These are phyloP conservation scores for Aspergillus sp. DNA, from an alignment of 2,329 filamentous ascomycete species.

Conservation along the genomic window DNA sequence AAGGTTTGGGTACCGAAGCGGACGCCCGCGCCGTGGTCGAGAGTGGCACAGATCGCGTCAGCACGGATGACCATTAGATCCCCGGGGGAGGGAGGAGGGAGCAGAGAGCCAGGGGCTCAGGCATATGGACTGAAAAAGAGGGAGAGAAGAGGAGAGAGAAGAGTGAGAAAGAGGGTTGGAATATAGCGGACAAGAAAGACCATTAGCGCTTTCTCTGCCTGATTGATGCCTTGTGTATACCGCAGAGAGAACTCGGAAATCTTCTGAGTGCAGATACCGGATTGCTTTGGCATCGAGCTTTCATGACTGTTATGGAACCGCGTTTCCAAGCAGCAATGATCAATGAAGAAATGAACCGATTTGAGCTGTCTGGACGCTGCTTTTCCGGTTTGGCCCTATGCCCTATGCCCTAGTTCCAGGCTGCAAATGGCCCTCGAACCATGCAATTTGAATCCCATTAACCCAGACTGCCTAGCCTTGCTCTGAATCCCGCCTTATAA, in stretches of 20 bases:
- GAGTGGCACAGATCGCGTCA: constrained; percentile 2
- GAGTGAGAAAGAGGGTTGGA: no score
- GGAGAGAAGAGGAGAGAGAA: no score
- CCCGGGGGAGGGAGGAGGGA: no score
- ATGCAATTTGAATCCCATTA: no score
- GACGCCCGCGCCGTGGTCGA: constrained; percentile 6
- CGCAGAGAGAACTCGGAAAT: constrained; percentile 90
- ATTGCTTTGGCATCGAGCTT: constrained; percentile 90
- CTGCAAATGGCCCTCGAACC: no score
- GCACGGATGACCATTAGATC: not conserved
- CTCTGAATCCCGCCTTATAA: not conserved
- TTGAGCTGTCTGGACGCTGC: not conserved
- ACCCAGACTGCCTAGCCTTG: no score
- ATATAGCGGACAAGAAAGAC: no score
- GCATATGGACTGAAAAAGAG: no score
- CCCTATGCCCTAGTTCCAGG: constrained; percentile 34
- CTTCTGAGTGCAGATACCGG: constrained; percentile 83
- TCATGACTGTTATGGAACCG: constrained; percentile 53
- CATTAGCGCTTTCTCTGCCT: no score
- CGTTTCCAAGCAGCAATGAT: not conserved
- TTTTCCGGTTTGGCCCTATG: constrained; percentile 5
- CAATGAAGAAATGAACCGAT: not conserved
- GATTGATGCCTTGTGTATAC: constrained; percentile 41
- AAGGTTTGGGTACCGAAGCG: constrained; percentile 5
- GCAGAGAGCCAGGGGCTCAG: no score